Conservation (phyloP, 2,329 filamentous ascomycete species). For the Westerdykella ornata region DNA sequence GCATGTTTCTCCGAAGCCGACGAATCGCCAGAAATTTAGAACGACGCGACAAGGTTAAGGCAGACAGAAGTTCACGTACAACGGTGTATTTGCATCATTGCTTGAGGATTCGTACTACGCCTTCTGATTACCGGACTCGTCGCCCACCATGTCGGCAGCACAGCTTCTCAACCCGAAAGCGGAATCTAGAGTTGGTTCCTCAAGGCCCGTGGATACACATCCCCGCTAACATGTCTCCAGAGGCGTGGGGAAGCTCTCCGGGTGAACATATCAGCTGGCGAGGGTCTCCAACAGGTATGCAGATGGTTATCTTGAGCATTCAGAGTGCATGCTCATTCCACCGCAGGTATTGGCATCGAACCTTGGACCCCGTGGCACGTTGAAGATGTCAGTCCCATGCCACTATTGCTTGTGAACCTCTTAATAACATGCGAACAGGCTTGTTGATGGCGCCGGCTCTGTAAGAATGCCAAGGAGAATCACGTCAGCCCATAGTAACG, state of each 20-base stretch:
- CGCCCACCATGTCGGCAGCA: conserved; percentile 75
- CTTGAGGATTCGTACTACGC: conserved; percentile 11
- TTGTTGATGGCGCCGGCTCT: conserved; percentile 57
- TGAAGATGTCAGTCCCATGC: conserved; percentile 72
- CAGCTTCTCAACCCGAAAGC: conserved; percentile 98
- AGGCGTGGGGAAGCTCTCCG: conserved; percentile 92
- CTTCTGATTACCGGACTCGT: conserved; percentile 3
- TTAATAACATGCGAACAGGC: conserved; percentile 39
- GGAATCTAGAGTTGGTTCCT: conserved; percentile 75
- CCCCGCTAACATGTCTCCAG: conserved; percentile 51
- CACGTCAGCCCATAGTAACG: no score
- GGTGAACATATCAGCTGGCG: conserved; percentile 95
- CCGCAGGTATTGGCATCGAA: conserved; percentile 88
- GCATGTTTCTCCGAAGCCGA: conserved; percentile 1
- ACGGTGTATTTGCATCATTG: conserved; percentile 11
- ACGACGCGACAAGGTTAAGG: conserved; percentile 3
- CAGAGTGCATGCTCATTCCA: conserved; percentile 35
- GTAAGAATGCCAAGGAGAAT: conserved; percentile 35
- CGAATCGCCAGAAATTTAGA: conserved; percentile 3
- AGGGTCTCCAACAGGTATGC: conserved; percentile 56
- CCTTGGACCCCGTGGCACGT: conserved; percentile 83
- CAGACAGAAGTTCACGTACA: conserved; percentile 1
- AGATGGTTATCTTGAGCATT: conserved; percentile 26
- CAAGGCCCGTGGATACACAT: conserved; percentile 8
- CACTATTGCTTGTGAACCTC: conserved; percentile 33